Conservation (phyloP, 1,284 basidiomycete species). For the Leccinum huronense region DNA sequence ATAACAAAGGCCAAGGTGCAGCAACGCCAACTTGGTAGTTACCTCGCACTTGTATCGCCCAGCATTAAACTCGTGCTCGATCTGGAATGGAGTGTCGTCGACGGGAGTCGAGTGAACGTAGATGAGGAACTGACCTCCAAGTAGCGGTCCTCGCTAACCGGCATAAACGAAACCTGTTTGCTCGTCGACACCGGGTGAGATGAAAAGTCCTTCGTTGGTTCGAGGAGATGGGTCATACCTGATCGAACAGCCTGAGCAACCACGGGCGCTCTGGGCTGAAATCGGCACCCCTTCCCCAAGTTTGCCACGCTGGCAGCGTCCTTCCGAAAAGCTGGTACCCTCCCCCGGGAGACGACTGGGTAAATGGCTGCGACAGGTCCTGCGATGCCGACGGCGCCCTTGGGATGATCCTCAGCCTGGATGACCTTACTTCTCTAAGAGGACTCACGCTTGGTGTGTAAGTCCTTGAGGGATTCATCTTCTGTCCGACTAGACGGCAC, state of each 20-base stretch:
- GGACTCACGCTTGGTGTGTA: conserved; percentile 53
- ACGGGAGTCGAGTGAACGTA: not conserved
- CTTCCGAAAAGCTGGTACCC: conserved; percentile 64
- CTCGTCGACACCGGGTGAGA: not conserved
- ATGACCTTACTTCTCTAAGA: not conserved
- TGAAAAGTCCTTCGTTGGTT: not conserved
- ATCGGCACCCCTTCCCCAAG: conserved; percentile 54
- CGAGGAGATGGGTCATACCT: conserved; percentile 36
- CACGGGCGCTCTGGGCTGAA: conserved; percentile 54
- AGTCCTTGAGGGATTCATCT: conserved; percentile 65
- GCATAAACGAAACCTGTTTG: conserved; percentile 46
- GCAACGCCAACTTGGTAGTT: not conserved
- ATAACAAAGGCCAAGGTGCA: not conserved
- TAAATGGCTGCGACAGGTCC: conserved; percentile 64
- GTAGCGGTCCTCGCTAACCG: conserved; percentile 48
- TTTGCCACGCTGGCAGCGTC: conserved; percentile 60
- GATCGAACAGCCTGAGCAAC: conserved; percentile 65
- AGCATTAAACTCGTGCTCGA: conserved; percentile 58
- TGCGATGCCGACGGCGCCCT: conserved; percentile 66
- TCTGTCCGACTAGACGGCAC: conserved; percentile 57
- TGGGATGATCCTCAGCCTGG: not conserved
- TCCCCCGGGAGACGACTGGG: conserved; percentile 64
- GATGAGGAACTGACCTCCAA: conserved; percentile 34
- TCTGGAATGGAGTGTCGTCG: conserved; percentile 32
- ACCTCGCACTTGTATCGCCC: conserved; percentile 61